A percentile compares a stretch with the other conserved stretches of the same genome.
These are phyloP conservation scores for Phoma sp. DNA, from an alignment of 2,329 filamentous ascomycete genomes.

Conservation along the genomic window DNA sequence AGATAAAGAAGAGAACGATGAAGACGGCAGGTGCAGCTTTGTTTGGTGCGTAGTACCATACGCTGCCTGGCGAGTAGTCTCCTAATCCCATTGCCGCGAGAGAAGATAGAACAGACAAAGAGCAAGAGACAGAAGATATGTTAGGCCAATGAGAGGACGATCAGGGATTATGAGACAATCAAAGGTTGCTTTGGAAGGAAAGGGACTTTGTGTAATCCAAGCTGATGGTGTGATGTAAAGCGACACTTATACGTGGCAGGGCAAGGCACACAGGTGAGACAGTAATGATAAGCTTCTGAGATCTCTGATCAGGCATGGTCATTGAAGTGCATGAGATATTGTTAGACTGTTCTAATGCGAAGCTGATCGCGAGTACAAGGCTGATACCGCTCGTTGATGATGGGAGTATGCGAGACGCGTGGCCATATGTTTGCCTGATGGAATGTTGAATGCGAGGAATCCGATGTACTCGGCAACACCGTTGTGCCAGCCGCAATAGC, in stretches of 20 bases:
- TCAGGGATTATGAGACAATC: not conserved
- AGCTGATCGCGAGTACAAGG: not conserved
- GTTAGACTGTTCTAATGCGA: not conserved
- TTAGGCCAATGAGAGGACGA: not conserved
- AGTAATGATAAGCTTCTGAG: not conserved
- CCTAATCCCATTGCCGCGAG: conserved; percentile 39
- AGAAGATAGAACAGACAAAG: not conserved
- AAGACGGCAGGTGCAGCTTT: conserved; percentile 63
- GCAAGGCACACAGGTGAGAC: not conserved
- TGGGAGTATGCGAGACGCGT: not conserved
- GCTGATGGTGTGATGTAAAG: not conserved
- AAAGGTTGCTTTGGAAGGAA: not conserved
- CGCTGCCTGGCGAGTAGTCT: conserved; percentile 42
- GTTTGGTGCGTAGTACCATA: conserved; percentile 60
- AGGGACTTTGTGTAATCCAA: no score
- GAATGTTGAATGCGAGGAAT: conserved; percentile 36
- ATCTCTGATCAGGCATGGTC: not conserved
- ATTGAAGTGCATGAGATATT: conserved; percentile 1
- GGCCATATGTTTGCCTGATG: not conserved
- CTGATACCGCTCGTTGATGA: not conserved
- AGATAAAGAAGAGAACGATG: conserved; percentile 55
- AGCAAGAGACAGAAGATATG: conserved; percentile 1
- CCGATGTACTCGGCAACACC: conserved; percentile 19
- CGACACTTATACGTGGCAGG: not conserved
- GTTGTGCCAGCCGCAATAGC: not conserved